Conservation (phyloP, 768 basidiomycete species). For the Lepiota subincarnata region DNA sequence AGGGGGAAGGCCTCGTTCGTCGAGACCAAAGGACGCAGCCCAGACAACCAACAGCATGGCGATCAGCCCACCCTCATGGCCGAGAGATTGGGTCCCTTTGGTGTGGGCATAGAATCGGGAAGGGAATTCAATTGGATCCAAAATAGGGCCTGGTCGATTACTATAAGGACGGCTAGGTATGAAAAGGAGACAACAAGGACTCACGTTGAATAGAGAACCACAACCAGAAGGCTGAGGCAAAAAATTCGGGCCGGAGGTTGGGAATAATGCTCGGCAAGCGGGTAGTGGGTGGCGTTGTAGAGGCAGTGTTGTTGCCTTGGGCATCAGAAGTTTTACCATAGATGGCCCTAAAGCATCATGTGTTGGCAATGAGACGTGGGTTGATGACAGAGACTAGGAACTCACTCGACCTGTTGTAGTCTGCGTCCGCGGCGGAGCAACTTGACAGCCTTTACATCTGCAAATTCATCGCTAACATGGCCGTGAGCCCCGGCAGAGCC, state of each 20-base stretch:
- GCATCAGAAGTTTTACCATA: constrained; percentile 65
- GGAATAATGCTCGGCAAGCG: constrained; percentile 60
- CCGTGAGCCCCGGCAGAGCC: constrained; percentile 10
- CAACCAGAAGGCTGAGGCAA: constrained; percentile 79
- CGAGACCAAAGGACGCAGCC: constrained; percentile 86
- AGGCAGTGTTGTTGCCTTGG: constrained; percentile 28
- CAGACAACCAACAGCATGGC: constrained; percentile 80
- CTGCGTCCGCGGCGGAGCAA: constrained; percentile 73
- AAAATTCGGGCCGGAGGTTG: constrained; percentile 71
- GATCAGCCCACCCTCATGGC: constrained; percentile 72
- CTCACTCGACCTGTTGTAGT: constrained; percentile 82
- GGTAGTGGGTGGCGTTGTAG: constrained; percentile 30
- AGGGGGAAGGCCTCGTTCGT: constrained; percentile 66
- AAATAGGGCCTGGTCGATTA: constrained; percentile 63
- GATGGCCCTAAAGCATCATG: constrained; percentile 50
- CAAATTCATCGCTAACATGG: constrained; percentile 76
- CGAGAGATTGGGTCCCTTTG: constrained; percentile 58
- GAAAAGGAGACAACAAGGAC: neutral
- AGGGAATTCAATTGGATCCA: constrained; percentile 78
- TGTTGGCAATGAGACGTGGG: constrained; percentile 1
- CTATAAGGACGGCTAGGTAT: neutral
- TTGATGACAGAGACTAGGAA: constrained; percentile 14
- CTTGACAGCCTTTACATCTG: constrained; percentile 88
- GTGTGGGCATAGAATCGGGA: constrained; percentile 65
- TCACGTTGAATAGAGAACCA: constrained; percentile 78